Conservation (phyloP, 805 yeast genomes). For the Barnettozyma sucrosica region DNA sequence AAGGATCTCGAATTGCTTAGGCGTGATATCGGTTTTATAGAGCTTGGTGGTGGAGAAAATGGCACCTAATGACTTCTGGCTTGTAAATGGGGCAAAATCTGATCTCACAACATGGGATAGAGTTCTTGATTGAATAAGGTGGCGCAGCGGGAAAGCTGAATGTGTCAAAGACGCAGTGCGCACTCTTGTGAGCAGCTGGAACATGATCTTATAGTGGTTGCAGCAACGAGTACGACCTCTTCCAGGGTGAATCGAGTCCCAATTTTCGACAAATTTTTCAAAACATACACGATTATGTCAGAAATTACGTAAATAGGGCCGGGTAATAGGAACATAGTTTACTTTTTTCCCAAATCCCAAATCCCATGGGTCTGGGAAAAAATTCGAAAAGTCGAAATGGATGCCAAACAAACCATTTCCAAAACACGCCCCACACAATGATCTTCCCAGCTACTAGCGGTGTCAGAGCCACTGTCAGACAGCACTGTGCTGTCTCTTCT, state of each 20-base stretch:
- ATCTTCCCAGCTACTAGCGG: neutral
- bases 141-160: neutral
- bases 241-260: neutral
- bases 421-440: neutral
- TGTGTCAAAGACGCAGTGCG: constrained; percentile 1
- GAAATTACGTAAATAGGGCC: neutral
- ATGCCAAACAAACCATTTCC: neutral
- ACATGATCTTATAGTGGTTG: neutral
- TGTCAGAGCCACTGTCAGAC: constrained; percentile 3
- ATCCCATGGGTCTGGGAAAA: neutral
- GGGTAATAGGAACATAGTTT: neutral
- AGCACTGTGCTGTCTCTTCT: neutral
- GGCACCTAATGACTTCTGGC: constrained; percentile 3
- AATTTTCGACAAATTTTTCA: neutral
- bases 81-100: constrained; percentile 1
- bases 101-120: constrained; percentile 6
- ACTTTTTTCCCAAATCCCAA: neutral
- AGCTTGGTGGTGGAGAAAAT: constrained; percentile 2
- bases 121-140: neutral
- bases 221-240: neutral
- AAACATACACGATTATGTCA: neutral
- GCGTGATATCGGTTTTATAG: constrained; percentile 11
- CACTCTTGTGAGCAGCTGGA: neutral
- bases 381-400: neutral
- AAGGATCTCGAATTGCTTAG: constrained; percentile 6